These are phyloP conservation scores for Carex myosuroides DNA, from an alignment of 176 grass and related monocot genomes.

Conservation along the genomic window DNA sequence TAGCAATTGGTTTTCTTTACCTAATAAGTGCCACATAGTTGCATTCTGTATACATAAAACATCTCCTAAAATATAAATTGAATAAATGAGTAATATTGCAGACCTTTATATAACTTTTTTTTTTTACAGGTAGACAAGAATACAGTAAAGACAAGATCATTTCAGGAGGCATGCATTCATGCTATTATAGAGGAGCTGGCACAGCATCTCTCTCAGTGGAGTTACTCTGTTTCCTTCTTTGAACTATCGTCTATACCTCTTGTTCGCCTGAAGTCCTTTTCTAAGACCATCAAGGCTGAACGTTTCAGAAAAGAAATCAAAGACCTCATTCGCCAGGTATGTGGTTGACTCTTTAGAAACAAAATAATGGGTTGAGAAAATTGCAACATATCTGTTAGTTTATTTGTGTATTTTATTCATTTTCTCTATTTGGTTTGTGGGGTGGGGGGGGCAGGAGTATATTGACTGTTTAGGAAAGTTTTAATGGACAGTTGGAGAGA, in stretches of 20 bases:
- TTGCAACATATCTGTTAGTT: not conserved
- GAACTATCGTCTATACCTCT: conserved; percentile 81
- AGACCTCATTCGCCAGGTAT: conserved; percentile 84
- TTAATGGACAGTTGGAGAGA: not conserved
- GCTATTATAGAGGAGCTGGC: conserved; percentile 65
- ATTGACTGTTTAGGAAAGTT: not conserved
- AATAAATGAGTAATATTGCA: not conserved
- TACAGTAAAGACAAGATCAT: conserved; percentile 87
- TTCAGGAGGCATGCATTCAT: conserved; percentile 90
- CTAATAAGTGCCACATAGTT: not conserved
- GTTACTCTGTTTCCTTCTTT: conserved; percentile 74
- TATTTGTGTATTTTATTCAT: not conserved
- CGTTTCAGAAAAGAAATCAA: conserved; percentile 84
- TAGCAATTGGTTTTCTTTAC: not conserved
- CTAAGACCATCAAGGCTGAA: conserved; percentile 79
- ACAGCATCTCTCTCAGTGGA: conserved; percentile 89
- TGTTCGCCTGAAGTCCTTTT: conserved; percentile 60
- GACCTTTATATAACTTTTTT: conserved; percentile 16
- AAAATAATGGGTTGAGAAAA: not conserved
- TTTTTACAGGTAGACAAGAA: conserved; percentile 78
- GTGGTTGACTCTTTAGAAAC: not conserved
- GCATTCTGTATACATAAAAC: not conserved
- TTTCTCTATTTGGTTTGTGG: not conserved
- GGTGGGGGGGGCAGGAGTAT: not conserved
- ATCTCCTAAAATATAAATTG: not conserved